phyloP scores from a whole-genome alignment of 345 rosid species.

The Linum tenue region DNA sequence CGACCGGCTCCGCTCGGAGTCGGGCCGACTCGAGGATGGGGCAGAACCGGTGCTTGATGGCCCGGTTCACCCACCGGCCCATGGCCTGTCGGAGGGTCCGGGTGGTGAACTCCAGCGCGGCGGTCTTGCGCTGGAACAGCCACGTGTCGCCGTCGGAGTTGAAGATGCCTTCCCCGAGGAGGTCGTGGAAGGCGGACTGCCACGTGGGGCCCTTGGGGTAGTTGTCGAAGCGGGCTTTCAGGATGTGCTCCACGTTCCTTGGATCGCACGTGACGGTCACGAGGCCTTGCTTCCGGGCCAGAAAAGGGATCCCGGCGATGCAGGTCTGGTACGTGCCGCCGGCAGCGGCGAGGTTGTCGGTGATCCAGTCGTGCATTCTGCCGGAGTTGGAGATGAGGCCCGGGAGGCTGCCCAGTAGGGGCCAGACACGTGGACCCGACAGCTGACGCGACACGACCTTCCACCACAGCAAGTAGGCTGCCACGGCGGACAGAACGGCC shows the following conservation, averaged over 20 bases:
- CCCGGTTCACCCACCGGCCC: conserved; percentile 87
- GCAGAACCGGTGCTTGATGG: conserved; percentile 79
- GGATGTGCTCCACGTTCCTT: conserved; percentile 73
- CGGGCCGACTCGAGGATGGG: conserved; percentile 47
- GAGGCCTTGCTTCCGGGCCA: conserved; percentile 65
- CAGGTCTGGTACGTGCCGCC: conserved; percentile 83
- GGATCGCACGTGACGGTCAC: conserved; percentile 87
- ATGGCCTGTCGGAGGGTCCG: conserved; percentile 83
- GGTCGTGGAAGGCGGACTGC: conserved; percentile 77
- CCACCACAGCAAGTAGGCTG: conserved; percentile 68
- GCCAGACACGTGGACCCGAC: conserved; percentile 64
- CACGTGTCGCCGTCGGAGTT: conserved; percentile 89
- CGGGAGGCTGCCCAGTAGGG: conserved; percentile 72
- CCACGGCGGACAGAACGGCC: conserved; percentile 14
- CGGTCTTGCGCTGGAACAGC: conserved; percentile 85
- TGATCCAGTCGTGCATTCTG: conserved; percentile 73
- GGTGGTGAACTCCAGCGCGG: conserved; percentile 85
- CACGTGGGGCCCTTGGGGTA: conserved; percentile 82
- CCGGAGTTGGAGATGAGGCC: conserved; percentile 42
- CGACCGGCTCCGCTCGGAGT: conserved; percentile 34
- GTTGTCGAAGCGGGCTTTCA: conserved; percentile 71
- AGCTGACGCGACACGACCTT: conserved; percentile 45
- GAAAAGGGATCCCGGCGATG: conserved; percentile 59
- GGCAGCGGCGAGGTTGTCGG: conserved; percentile 52
- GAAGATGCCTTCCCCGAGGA: conserved; percentile 81